Conservation (phyloP, 305 asterid genomes). For the Fraxinus floribunda region DNA sequence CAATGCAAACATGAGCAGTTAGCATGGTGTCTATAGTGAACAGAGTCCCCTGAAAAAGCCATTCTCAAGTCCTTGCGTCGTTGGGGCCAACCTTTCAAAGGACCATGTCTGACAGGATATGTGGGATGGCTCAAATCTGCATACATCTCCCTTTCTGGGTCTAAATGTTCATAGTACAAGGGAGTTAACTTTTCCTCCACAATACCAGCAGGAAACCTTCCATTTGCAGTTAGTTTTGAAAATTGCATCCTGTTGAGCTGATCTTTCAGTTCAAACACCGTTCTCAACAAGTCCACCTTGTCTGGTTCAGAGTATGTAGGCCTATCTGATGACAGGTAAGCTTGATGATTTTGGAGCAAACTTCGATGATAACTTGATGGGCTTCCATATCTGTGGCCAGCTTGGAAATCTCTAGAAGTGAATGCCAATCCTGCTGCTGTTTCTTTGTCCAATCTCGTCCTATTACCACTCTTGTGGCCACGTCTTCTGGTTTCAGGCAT, state of each 20-base stretch:
- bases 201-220: conserved; percentile 28
- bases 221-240: conserved; percentile 26
- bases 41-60: conserved; percentile 63
- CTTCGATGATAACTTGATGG: conserved; percentile 29
- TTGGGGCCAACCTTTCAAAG: conserved; percentile 29
- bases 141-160: conserved; percentile 35
- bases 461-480: conserved; percentile 21
- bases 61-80: conserved; percentile 35
- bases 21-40: conserved; percentile 41
- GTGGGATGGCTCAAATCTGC: conserved; percentile 31
- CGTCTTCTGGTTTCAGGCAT: conserved; percentile 34
- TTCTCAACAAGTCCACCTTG: conserved; percentile 59
- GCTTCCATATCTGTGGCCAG: conserved; percentile 35
- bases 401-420: conserved; percentile 32
- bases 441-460: conserved; percentile 31
- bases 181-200: conserved; percentile 28
- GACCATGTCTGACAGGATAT: conserved; percentile 28
- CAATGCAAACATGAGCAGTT: conserved; percentile 54
- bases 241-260: conserved; percentile 54
- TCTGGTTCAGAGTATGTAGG: conserved; percentile 49
- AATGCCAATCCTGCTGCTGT: conserved; percentile 29
- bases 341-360: conserved; percentile 39
- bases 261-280: conserved; percentile 66
- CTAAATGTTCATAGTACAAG: conserved; percentile 30
- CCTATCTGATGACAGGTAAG: conserved; percentile 34